Conservation (phyloP, 371 early-diverging fungal genomes). For the Mucor irregularis region DNA sequence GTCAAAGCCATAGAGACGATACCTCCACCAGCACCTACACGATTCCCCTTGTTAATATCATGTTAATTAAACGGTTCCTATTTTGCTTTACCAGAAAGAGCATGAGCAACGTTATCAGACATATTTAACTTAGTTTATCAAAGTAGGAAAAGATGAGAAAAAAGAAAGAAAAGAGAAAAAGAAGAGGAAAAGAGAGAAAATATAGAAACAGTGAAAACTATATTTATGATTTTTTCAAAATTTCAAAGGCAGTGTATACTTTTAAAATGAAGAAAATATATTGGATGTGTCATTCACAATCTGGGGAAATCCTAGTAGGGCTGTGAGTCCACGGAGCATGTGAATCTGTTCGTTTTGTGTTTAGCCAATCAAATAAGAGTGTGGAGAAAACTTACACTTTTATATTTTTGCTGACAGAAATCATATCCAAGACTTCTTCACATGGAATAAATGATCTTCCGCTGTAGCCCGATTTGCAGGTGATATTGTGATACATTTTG, state of each 20-base stretch:
- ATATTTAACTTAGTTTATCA: conserved; percentile 41
- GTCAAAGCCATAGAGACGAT: conserved; percentile 93
- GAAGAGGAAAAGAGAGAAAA: conserved; percentile 9
- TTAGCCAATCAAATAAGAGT: conserved; percentile 20
- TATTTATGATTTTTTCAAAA: too few relatives aligned
- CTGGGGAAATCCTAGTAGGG: conserved; percentile 7
- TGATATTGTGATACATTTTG: too few relatives aligned
- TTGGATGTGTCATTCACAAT: conserved; percentile 24
- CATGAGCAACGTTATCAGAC: conserved; percentile 95
- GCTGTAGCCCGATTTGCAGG: conserved; percentile 12
- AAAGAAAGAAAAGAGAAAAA: conserved; percentile 16
- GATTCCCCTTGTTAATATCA: conserved; percentile 1
- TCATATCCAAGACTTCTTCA: conserved; percentile 5
- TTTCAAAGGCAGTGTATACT: conserved; percentile 9
- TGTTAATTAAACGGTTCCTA: not conserved
- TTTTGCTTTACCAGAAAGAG: conserved; percentile 83
- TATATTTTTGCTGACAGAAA: conserved; percentile 15
- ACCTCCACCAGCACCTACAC: conserved; percentile 92
- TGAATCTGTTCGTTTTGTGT: conserved; percentile 16
- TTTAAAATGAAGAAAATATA: conserved; percentile 4
- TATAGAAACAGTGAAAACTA: too few relatives aligned
- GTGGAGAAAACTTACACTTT: conserved; percentile 11
- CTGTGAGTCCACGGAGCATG: too few relatives aligned
- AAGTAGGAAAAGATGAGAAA: conserved; percentile 11
- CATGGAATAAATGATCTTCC: conserved; percentile 17